A percentile compares a stretch with the other conserved stretches of the same genome.
Conservation (phyloP, 805 yeast species). For the Candida nonsorbophila region DNA sequence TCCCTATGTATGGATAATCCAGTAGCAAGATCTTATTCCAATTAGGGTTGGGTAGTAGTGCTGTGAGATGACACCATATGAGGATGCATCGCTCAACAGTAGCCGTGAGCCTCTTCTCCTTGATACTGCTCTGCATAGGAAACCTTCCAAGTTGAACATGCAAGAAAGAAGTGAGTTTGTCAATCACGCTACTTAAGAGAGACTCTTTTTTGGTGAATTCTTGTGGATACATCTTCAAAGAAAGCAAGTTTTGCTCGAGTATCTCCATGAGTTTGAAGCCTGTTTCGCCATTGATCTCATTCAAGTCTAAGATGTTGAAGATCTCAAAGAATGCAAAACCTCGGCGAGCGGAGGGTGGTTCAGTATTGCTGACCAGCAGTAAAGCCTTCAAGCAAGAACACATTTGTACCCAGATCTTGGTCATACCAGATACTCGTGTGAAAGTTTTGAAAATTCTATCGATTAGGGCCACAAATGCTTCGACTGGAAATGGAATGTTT, state of each 20-base stretch:
- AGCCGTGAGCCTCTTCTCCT: conserved; percentile 15
- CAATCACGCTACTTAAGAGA: not conserved
- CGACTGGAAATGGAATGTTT: conserved; percentile 14
- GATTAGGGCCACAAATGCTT: conserved; percentile 13
- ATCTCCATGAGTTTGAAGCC: no score
- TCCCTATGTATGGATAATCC: conserved; percentile 35
- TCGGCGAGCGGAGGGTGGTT: no score
- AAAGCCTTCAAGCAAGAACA: conserved; percentile 4
- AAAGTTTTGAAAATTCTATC: conserved; percentile 8
- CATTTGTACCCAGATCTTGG: conserved; percentile 12
- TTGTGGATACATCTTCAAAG: no score
- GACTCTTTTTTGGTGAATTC: no score
- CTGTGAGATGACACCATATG: conserved; percentile 23
- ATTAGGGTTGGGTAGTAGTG: conserved; percentile 12
- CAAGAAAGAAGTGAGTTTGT: conserved; percentile 10
- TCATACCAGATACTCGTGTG: conserved; percentile 11
- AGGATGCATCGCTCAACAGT: conserved; percentile 22
- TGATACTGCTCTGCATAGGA: conserved; percentile 18
- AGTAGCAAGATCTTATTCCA: conserved; percentile 36
- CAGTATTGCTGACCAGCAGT: no score
- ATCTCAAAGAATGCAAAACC: no score
- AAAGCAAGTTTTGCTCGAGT: no score
- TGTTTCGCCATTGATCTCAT: no score
- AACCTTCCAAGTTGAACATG: conserved; percentile 30
- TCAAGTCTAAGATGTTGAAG: no score